These are phyloP conservation scores for Eimeria falciformis DNA, from an alignment of 169 alveolate genomes.

Conservation along the genomic window DNA sequence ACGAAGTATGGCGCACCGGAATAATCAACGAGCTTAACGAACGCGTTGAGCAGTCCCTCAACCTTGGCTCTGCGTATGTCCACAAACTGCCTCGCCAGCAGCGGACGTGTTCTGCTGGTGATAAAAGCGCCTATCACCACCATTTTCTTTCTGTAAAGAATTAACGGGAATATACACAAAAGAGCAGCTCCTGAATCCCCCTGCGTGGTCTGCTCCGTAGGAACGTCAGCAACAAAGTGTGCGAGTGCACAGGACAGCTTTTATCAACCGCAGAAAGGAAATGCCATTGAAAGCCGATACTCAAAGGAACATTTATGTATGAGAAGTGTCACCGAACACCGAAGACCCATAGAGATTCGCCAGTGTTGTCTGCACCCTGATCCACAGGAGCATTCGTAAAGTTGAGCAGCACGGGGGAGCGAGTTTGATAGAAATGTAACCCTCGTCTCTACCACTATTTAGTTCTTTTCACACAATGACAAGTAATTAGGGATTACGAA, in stretches of 20 bases:
- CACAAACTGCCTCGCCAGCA: conserved; percentile 92
- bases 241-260: neutral
- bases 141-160: conserved; percentile 76
- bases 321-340: neutral
- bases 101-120: conserved; percentile 87
- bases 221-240: neutral
- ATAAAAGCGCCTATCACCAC: conserved; percentile 88
- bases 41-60: conserved; percentile 87
- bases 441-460: neutral
- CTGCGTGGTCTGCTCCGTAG: neutral
- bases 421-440: neutral
- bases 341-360: neutral
- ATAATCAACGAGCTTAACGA: conserved; percentile 83
- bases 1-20: conserved; percentile 71
- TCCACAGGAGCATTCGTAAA: conserved; percentile 27
- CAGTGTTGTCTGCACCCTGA: neutral
- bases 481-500: too few species aligned
- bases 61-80: conserved; percentile 91
- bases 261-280: neutral
- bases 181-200: conserved; percentile 30
- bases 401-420: conserved; percentile 50
- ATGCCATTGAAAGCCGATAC: neutral
- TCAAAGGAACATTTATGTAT: neutral
- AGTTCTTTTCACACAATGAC: neutral
- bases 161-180: neutral